phyloP scores from a whole-genome alignment of 352 stramenopile genomes.

The Pythium brachiatum region DNA sequence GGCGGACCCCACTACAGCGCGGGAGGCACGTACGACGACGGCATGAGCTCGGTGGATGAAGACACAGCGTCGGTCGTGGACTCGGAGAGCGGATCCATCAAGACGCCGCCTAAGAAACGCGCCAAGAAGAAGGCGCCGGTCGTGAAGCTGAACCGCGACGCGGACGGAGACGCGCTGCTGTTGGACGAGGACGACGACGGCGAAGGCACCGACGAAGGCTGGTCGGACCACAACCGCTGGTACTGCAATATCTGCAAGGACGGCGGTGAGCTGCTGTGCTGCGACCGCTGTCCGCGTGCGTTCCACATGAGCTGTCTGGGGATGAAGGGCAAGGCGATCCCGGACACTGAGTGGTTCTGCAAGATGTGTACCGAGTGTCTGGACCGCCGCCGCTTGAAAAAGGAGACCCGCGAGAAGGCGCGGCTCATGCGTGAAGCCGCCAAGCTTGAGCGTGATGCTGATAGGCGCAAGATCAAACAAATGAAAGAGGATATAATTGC shows the following conservation, averaged over 20 bases:
- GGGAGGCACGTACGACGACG: slow-evolving; percentile 35
- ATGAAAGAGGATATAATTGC: slow-evolving; percentile 71
- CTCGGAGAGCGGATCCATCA: slow-evolving; percentile 29
- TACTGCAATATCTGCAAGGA: slow-evolving; percentile 92
- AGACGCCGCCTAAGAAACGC: slow-evolving; percentile 26
- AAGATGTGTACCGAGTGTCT: slow-evolving; percentile 87
- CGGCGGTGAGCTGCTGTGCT: slow-evolving; percentile 87
- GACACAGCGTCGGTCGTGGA: slow-evolving; percentile 25
- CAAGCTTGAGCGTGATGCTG: slow-evolving; percentile 77
- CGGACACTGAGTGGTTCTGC: slow-evolving; percentile 85
- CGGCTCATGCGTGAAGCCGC: slow-evolving; percentile 75
- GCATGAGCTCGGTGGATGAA: slow-evolving; percentile 28
- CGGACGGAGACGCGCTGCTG: slow-evolving; percentile 23
- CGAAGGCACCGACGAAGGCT: slow-evolving; percentile 52
- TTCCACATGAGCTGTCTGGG: slow-evolving; percentile 92
- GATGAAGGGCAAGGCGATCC: slow-evolving; percentile 74
- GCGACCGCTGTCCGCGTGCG: slow-evolving; percentile 88
- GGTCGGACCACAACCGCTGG: slow-evolving; percentile 86
- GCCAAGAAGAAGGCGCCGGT: slow-evolving; percentile 19
- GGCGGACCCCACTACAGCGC: slow-evolving; percentile 15
- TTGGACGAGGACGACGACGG: slow-evolving; percentile 41
- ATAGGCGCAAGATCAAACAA: slow-evolving; percentile 55
- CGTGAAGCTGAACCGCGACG: background rate
- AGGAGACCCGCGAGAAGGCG: slow-evolving; percentile 74
- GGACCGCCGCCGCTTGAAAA: slow-evolving; percentile 71